These are phyloP conservation scores for Candida krabiensis DNA, from an alignment of 805 yeast species.

Conservation along the genomic window DNA sequence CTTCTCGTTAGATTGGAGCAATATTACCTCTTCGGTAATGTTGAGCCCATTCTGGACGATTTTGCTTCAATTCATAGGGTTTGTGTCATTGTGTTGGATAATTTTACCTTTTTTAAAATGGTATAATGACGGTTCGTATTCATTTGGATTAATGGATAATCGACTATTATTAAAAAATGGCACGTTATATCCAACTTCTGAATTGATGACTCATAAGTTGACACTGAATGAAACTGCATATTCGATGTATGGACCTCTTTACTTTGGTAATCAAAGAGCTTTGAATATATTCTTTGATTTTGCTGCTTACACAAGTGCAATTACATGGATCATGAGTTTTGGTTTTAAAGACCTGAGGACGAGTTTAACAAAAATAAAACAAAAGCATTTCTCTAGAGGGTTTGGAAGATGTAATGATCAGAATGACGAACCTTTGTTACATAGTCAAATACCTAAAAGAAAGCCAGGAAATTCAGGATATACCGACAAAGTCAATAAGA, in stretches of 20 bases:
- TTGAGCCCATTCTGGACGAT: constrained; percentile 53
- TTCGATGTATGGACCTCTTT: constrained; percentile 43
- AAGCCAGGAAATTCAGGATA: constrained; percentile 19
- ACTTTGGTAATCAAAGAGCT: constrained; percentile 48
- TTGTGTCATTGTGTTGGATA: constrained; percentile 48
- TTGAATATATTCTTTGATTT: constrained; percentile 55
- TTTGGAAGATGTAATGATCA: neutral
- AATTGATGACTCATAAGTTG: constrained; percentile 40
- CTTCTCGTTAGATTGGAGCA: constrained; percentile 52
- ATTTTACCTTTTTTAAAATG: constrained; percentile 49
- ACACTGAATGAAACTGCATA: constrained; percentile 47
- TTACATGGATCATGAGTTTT: constrained; percentile 41
- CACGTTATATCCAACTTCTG: constrained; percentile 39
- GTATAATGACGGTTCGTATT: constrained; percentile 30
- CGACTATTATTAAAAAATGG: constrained; percentile 40
- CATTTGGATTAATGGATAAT: constrained; percentile 49
- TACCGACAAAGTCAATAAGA: constrained; percentile 44
- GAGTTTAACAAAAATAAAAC: constrained; percentile 10
- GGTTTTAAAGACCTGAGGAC: constrained; percentile 24
- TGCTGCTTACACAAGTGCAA: constrained; percentile 50
- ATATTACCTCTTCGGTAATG: constrained; percentile 50
- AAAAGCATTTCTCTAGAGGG: neutral
- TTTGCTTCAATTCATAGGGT: constrained; percentile 47
- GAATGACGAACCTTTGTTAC: neutral
- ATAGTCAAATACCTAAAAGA: constrained; percentile 7